A percentile compares a stretch with the other conserved stretches of the same genome.
These are phyloP conservation scores for Phymatotrichopsis omnivora DNA, from an alignment of 2,329 filamentous ascomycete genomes.

Conservation along the genomic window DNA sequence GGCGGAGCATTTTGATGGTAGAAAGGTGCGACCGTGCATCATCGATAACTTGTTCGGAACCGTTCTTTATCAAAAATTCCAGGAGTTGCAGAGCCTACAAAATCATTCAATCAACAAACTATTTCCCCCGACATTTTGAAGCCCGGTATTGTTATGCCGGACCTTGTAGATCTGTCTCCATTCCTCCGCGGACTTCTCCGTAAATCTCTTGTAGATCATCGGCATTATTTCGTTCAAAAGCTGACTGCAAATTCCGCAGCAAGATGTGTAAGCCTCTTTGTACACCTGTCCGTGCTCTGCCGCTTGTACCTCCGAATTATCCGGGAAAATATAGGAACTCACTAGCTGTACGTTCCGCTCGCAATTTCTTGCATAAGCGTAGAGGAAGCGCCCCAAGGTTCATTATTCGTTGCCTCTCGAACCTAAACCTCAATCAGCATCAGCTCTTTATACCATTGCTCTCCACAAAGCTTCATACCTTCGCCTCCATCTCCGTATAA, in stretches of 20 bases:
- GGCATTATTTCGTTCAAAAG: slow-evolving; percentile 99
- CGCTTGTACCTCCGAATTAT: no score
- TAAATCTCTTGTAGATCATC: slow-evolving; percentile 99
- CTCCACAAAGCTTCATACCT: no score
- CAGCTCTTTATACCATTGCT: slow-evolving; percentile 6
- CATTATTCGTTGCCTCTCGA: slow-evolving; percentile 96
- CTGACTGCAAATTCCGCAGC: slow-evolving; percentile 51
- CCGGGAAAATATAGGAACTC: slow-evolving; percentile 36
- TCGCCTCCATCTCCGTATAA: slow-evolving; percentile 84
- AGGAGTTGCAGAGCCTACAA: slow-evolving; percentile 71
- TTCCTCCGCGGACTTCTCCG: slow-evolving; percentile 94
- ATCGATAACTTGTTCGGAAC: slow-evolving; percentile 93
- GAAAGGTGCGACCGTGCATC: slow-evolving; percentile 92
- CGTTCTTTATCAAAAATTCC: slow-evolving; percentile 96
- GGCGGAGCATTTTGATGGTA: slow-evolving; percentile 92
- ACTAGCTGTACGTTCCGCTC: slow-evolving; percentile 98
- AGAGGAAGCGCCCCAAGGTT: slow-evolving; percentile 84
- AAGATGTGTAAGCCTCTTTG: slow-evolving; percentile 15
- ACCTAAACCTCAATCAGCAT: slow-evolving; percentile 48
- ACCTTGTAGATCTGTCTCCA: slow-evolving; percentile 99
- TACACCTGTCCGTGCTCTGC: neutral
- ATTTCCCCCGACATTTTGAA: neutral
- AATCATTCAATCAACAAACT: no score
- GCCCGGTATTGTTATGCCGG: no score
- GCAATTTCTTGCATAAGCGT: slow-evolving; percentile 96